Percentiles rank a stretch among this genome's conserved stretches.
phyloP scores from a whole-genome alignment of 495 filamentous ascomycete genomes.

The Penicillium egyptiacum region DNA sequence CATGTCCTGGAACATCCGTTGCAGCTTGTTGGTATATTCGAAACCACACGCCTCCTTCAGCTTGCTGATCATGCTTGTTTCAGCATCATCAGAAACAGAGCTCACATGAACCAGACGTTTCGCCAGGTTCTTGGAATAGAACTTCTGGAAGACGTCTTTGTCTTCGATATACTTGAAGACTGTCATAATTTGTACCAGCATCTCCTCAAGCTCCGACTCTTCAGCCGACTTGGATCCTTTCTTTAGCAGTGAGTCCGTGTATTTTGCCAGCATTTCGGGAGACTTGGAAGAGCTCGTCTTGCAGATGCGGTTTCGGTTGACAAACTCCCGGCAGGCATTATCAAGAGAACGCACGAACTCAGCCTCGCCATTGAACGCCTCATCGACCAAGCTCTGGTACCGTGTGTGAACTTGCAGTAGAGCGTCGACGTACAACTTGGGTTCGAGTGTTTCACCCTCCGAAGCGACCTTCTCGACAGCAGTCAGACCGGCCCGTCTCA shows the following conservation, averaged over 20 bases:
- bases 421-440: constrained; percentile 94
- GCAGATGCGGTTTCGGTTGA: constrained; percentile 95
- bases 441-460: constrained; percentile 88
- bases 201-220: constrained; percentile 88
- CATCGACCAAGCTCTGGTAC: constrained; percentile 87
- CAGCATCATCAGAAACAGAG: constrained; percentile 93
- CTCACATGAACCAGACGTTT: constrained; percentile 91
- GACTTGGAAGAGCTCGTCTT: constrained; percentile 88
- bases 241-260: constrained; percentile 90
- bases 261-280: constrained; percentile 91
- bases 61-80: constrained; percentile 99
- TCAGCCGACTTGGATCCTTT: constrained; percentile 89
- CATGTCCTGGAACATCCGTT: constrained; percentile 99
- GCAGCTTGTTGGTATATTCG: constrained; percentile 98
- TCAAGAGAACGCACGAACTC: constrained; percentile 96
- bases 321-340: constrained; percentile 96
- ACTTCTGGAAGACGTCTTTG: constrained; percentile 99
- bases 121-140: constrained; percentile 95
- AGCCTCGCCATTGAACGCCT: constrained; percentile 90
- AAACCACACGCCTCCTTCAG: constrained; percentile 98
- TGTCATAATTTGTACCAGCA: constrained; percentile 95
- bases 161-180: constrained; percentile 99
- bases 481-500: constrained; percentile 79
- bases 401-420: constrained; percentile 90
- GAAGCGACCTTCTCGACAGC: constrained; percentile 90